Percentiles rank a stretch among this genome's conserved stretches.
These are phyloP conservation scores for Mesembryanthemum crystallinum DNA, from an alignment of 148 eudicot species.

Conservation along the genomic window DNA sequence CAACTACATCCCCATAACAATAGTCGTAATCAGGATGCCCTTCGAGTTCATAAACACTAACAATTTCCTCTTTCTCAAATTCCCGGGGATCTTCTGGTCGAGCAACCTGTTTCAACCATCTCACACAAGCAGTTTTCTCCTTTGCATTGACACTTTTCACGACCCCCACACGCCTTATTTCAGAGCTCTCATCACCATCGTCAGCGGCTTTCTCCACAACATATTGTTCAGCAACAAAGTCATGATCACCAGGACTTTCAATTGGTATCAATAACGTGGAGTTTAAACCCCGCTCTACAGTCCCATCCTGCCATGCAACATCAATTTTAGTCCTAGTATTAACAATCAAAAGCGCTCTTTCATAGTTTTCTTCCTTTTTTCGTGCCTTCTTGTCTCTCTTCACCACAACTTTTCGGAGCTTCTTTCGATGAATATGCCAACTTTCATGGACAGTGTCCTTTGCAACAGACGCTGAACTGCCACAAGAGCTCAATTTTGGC, in stretches of 20 bases:
- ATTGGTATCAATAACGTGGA: conserved; percentile 76
- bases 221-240: conserved; percentile 91
- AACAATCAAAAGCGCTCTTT: conserved; percentile 72
- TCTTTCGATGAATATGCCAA: conserved; percentile 85
- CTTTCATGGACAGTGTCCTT: conserved; percentile 61
- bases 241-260: conserved; percentile 96
- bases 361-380: conserved; percentile 80
- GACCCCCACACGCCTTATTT: conserved; percentile 83
- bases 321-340: conserved; percentile 68
- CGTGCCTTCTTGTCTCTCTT: conserved; percentile 76
- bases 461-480: conserved; percentile 51
- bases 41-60: conserved; percentile 97
- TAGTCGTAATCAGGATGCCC: conserved; percentile 95
- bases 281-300: conserved; percentile 41
- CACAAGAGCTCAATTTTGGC: conserved; percentile 45
- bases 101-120: conserved; percentile 79
- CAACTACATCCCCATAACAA: conserved; percentile 96
- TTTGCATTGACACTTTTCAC: conserved; percentile 90
- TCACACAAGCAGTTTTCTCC: conserved; percentile 84
- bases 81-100: conserved; percentile 85
- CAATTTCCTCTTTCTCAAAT: conserved; percentile 86
- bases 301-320: conserved; percentile 98
- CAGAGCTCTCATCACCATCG: conserved; percentile 54
- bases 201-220: conserved; percentile 86
- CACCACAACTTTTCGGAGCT: conserved; percentile 79